Evolutionary conservation across 371 early-diverging fungal genomes (phyloP).

Genomic region (Mucor sp.): DNA sequence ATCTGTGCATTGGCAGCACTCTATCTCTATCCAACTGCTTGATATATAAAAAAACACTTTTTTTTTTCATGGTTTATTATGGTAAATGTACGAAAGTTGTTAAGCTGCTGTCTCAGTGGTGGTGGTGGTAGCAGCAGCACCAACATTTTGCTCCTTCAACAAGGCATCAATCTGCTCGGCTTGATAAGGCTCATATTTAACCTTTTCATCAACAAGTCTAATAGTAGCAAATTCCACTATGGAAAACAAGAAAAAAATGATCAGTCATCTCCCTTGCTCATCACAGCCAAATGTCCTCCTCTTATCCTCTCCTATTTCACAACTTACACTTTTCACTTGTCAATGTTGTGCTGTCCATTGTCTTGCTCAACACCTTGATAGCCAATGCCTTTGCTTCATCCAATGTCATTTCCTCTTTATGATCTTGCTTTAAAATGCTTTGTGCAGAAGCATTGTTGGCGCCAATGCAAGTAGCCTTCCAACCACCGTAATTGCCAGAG

Average conservation of each 20-base stretch:
- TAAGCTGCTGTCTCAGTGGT: conserved; percentile 1
- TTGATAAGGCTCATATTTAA: conserved; percentile 68
- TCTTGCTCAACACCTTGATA: conserved; percentile 93
- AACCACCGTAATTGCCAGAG: conserved; percentile 98
- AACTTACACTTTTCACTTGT: conserved; percentile 88
- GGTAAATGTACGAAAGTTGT: neutral
- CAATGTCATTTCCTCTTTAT: conserved; percentile 86
- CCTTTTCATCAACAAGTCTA: conserved; percentile 50
- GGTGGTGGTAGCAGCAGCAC: conserved; percentile 23
- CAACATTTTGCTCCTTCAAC: conserved; percentile 69
- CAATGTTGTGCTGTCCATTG: conserved; percentile 91
- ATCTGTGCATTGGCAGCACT: conserved; percentile 14
- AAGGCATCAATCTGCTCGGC: conserved; percentile 78
- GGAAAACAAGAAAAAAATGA: neutral
- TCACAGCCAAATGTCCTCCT: too few relatives aligned
- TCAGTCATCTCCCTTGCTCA: neutral
- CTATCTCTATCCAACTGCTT: conserved; percentile 18
- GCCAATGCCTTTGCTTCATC: conserved; percentile 89
- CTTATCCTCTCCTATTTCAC: neutral
- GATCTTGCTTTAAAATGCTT: conserved; percentile 93
- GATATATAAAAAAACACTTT: neutral
- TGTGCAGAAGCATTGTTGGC: conserved; percentile 92
- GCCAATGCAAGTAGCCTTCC: conserved; percentile 99
- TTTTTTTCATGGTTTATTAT: conserved; percentile 12
- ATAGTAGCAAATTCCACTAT: conserved; percentile 86